Percentiles rank a stretch among this genome's conserved stretches.
These are phyloP conservation scores for Saprolegnia diclina DNA, from an alignment of 352 stramenopile genomes.

Conservation along the genomic window DNA sequence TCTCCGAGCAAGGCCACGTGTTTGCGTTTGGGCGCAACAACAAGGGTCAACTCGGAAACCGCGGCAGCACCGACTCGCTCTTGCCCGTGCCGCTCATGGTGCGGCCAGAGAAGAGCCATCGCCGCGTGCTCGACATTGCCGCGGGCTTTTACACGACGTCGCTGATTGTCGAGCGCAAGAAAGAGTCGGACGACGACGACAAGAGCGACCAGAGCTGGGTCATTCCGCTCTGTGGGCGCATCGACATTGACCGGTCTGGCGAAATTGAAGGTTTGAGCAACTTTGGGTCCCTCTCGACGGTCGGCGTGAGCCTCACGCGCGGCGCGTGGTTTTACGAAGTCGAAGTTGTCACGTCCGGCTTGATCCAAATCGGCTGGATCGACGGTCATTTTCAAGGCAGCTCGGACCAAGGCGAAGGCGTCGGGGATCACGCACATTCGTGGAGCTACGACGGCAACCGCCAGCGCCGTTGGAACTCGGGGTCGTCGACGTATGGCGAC, in stretches of 20 bases:
- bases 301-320: constrained; percentile 60
- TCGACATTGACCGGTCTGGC: constrained; percentile 80
- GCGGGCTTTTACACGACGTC: constrained; percentile 85
- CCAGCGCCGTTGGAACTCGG: constrained; percentile 87
- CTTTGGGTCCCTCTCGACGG: constrained; percentile 79
- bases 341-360: constrained; percentile 80
- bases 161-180: constrained; percentile 76
- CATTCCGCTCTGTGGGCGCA: constrained; percentile 61
- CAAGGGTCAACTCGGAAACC: constrained; percentile 83
- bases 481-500: constrained; percentile 80
- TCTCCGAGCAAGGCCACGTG: constrained; percentile 78
- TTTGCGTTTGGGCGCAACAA: constrained; percentile 86
- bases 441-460: constrained; percentile 92
- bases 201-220: constrained; percentile 57
- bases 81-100: constrained; percentile 77
- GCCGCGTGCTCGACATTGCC: constrained; percentile 71
- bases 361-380: constrained; percentile 92
- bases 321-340: constrained; percentile 95
- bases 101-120: constrained; percentile 69
- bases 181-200: constrained; percentile 74
- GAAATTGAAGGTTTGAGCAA: constrained; percentile 86
- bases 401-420: constrained; percentile 87
- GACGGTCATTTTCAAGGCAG: constrained; percentile 88
- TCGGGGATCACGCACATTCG: constrained; percentile 87
- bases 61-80: constrained; percentile 72